Percentiles rank a stretch among this genome's conserved stretches.
phyloP scores from a whole-genome alignment of 2,329 filamentous ascomycete species.

The Calonectria leucothoes region DNA sequence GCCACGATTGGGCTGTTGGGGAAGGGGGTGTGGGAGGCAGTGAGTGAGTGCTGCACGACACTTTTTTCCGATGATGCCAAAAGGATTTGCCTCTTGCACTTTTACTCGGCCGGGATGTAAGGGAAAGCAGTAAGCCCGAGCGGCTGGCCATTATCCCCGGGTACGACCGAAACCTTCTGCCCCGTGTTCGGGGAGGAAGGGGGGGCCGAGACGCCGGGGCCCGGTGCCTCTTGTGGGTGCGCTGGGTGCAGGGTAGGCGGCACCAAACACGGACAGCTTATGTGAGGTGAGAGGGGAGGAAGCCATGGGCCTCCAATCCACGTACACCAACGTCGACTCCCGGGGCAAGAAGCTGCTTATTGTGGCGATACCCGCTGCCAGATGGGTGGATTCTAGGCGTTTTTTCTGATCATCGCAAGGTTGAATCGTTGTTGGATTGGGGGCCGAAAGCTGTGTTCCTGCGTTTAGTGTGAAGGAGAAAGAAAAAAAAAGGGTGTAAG shows the following conservation, averaged over 20 bases:
- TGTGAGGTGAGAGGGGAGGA: neutral
- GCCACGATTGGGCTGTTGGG: neutral
- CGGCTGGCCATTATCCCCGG: neutral
- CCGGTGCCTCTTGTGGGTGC: neutral
- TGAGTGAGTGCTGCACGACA: neutral
- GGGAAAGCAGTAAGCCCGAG: slow-evolving; percentile 4
- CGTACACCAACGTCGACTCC: neutral
- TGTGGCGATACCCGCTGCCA: neutral
- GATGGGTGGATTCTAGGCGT: slow-evolving; percentile 4
- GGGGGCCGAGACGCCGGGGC: slow-evolving; percentile 3
- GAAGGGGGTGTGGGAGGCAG: too few species aligned
- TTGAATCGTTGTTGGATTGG: neutral
- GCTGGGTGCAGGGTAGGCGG: neutral
- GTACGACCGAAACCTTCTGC: neutral
- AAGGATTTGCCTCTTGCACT: neutral
- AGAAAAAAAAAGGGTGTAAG: neutral
- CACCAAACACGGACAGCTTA: neutral
- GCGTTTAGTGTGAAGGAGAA: neutral
- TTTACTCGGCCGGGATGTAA: slow-evolving; percentile 4
- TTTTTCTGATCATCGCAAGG: neutral
- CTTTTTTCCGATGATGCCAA: neutral
- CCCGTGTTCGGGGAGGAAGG: neutral
- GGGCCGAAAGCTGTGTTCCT: neutral
- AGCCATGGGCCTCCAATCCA: neutral
- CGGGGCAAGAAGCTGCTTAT: slow-evolving; percentile 3